Conservation (phyloP, 257 asterid genomes). For the Salvia splendens region DNA sequence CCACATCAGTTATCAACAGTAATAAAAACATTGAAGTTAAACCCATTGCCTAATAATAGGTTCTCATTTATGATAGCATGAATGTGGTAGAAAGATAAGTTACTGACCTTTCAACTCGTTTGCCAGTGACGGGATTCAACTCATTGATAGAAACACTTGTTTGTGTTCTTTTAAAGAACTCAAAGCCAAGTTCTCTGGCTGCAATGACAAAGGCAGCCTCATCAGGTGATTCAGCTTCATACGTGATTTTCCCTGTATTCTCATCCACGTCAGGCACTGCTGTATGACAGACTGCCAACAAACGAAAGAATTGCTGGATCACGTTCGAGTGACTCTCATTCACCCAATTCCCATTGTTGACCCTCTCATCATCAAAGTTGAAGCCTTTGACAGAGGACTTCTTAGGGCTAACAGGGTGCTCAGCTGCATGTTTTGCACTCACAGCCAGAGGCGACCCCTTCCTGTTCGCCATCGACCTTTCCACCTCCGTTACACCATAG, state of each 20-base stretch:
- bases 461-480: conserved; percentile 75
- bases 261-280: conserved; percentile 89
- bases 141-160: conserved; percentile 65
- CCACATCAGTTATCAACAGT: background rate
- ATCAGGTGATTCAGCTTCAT: conserved; percentile 97
- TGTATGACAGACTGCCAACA: conserved; percentile 87
- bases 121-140: conserved; percentile 57
- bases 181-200: conserved; percentile 87
- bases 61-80: background rate
- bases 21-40: no score
- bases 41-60: background rate
- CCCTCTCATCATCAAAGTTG: conserved; percentile 77
- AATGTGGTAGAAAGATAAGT: background rate
- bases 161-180: conserved; percentile 77
- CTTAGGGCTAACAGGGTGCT: conserved; percentile 32
- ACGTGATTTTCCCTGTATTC: conserved; percentile 54
- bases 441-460: conserved; percentile 63
- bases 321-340: conserved; percentile 53
- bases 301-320: conserved; percentile 71
- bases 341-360: conserved; percentile 70
- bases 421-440: conserved; percentile 39
- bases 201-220: conserved; percentile 98
- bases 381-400: conserved; percentile 68
- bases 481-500: conserved; percentile 78
- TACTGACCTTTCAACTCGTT: conserved; percentile 70